These are phyloP conservation scores for Monilinia polystroma DNA, from an alignment of 2,329 filamentous ascomycete species.

Conservation along the genomic window DNA sequence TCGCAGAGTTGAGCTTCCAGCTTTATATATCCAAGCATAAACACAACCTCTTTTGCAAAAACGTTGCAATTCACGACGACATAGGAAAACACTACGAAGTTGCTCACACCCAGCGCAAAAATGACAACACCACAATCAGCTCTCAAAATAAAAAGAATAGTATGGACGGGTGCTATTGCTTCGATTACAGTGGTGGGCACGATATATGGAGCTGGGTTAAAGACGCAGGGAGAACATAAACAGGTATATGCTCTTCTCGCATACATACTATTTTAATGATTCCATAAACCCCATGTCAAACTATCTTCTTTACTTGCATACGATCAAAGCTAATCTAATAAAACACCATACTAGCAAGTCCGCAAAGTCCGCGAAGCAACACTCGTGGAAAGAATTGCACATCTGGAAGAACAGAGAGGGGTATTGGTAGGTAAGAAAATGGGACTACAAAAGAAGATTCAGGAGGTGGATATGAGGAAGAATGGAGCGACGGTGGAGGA, in stretches of 20 bases:
- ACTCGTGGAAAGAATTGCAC: slow-evolving; percentile 54
- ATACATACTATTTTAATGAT: neutral
- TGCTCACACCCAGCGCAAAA: neutral
- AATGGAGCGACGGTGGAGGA: slow-evolving; percentile 44
- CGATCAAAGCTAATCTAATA: too few species aligned
- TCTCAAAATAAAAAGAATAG: slow-evolving; percentile 47
- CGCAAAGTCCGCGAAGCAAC: slow-evolving; percentile 51
- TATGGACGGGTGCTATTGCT: slow-evolving; percentile 55
- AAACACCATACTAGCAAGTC: slow-evolving; percentile 40
- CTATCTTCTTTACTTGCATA: too few species aligned
- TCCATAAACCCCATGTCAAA: too few species aligned
- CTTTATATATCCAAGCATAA: too few species aligned
- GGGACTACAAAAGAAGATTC: slow-evolving; percentile 57
- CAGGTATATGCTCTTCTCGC: slow-evolving; percentile 41
- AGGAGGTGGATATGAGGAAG: slow-evolving; percentile 47
- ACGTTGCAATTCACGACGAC: neutral
- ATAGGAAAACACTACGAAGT: neutral
- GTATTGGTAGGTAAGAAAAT: slow-evolving; percentile 51
- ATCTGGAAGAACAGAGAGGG: slow-evolving; percentile 51
- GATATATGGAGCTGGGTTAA: slow-evolving; percentile 59
- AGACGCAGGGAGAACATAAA: slow-evolving; percentile 51
- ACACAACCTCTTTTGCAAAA: neutral
- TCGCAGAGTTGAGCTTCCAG: too few species aligned
- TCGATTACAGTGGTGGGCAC: slow-evolving; percentile 57
- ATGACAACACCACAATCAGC: slow-evolving; percentile 33